A percentile compares a stretch with the other conserved stretches of the same genome.
phyloP scores from a whole-genome alignment of 139 green algal species.

The Volvox reticuliferus region DNA sequence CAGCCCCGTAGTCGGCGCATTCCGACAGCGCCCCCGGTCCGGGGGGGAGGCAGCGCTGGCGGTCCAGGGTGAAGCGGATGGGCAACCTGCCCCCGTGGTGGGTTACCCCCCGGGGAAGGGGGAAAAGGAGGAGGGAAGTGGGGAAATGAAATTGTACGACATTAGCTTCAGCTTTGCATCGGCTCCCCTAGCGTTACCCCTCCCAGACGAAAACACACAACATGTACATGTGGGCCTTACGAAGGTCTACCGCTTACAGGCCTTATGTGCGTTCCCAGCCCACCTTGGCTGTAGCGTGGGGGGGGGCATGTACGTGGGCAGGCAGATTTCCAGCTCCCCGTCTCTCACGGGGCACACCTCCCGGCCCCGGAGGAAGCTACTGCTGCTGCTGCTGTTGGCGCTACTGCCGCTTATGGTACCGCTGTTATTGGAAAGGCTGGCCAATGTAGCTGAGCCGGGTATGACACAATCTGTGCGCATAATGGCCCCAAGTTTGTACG shows the following conservation, averaged over 20 bases:
- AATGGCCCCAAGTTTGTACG: conserved; percentile 6
- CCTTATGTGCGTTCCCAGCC: background rate
- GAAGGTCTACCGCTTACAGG: too few relatives aligned
- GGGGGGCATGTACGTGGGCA: conserved; percentile 20
- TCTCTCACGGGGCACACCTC: conserved; percentile 17
- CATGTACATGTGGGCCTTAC: too few relatives aligned
- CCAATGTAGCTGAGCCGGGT: background rate
- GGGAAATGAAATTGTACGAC: too few relatives aligned
- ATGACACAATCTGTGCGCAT: conserved; percentile 31
- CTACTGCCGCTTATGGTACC: background rate
- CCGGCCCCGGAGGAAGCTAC: background rate
- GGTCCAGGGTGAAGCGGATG: conserved; percentile 54
- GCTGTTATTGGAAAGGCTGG: background rate
- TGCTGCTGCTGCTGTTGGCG: background rate
- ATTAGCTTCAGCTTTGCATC: too few relatives aligned
- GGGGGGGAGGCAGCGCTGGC: conserved; percentile 47
- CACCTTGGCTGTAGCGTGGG: conserved; percentile 44
- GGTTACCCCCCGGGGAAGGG: background rate
- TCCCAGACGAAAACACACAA: too few relatives aligned
- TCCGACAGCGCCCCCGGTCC: conserved; percentile 40
- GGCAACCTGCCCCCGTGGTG: conserved; percentile 48
- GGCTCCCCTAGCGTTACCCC: too few relatives aligned
- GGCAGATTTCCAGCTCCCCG: background rate
- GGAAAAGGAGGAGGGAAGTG: background rate
- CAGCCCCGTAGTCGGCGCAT: conserved; percentile 32